Evolutionary conservation across 2,329 filamentous ascomycete species (phyloP).

Genomic region (Trichoderma oligosporum): DNA sequence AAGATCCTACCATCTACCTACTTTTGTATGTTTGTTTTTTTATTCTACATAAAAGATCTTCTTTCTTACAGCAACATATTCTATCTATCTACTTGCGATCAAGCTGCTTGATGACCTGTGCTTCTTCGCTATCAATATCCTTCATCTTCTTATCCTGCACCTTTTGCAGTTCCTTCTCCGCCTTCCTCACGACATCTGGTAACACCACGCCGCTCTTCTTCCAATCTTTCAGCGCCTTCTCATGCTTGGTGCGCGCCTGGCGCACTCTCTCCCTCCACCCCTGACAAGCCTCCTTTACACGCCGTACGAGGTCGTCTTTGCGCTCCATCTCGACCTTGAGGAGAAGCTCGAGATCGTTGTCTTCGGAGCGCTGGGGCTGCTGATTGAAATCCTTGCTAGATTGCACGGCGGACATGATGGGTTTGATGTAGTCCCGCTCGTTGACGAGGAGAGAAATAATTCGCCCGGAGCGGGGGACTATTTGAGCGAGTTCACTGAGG

Average conservation of each 20-base stretch:
- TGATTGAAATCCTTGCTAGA: constrained; percentile 53
- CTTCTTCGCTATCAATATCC: constrained; percentile 48
- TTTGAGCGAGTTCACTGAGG: constrained; percentile 53
- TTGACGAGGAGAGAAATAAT: constrained; percentile 42
- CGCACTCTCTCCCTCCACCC: constrained; percentile 50
- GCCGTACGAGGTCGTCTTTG: constrained; percentile 43
- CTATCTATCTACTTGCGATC: constrained; percentile 25
- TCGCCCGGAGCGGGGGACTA: constrained; percentile 46
- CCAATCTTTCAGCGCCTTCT: constrained; percentile 50
- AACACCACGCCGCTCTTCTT: constrained; percentile 41
- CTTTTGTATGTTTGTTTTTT: not conserved
- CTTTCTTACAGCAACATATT: too few relatives aligned
- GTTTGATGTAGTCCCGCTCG: constrained; percentile 46
- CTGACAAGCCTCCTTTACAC: constrained; percentile 46
- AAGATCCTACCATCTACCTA: too few relatives aligned
- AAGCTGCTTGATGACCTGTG: constrained; percentile 43
- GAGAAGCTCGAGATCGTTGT: constrained; percentile 57
- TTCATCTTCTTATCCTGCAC: constrained; percentile 52
- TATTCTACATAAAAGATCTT: not conserved
- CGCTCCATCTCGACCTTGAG: constrained; percentile 52
- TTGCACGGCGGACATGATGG: constrained; percentile 55
- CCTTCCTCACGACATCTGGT: constrained; percentile 47
- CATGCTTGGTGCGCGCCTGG: constrained; percentile 44
- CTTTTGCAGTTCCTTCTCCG: constrained; percentile 47
- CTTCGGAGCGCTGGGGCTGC: constrained; percentile 55